Conservation (phyloP, 2,329 filamentous ascomycete genomes). For the Colletotrichum tropicale region DNA sequence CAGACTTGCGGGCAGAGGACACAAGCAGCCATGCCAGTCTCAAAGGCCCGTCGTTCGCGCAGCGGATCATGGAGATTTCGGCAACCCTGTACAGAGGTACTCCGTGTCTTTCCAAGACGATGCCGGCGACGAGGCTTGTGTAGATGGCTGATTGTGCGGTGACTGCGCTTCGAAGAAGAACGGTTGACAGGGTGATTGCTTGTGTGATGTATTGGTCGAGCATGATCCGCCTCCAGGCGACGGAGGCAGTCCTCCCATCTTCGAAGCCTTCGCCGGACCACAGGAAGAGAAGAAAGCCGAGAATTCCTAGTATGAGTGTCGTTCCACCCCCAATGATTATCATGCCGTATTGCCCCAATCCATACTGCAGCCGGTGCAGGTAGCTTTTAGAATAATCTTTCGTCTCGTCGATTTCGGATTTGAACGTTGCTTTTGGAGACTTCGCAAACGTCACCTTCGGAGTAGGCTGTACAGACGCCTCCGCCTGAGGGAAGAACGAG, state of each 20-base stretch:
- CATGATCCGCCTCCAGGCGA: constrained; percentile 24
- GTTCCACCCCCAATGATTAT: constrained; percentile 18
- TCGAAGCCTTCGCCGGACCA: constrained; percentile 22
- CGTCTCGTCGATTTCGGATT: background rate
- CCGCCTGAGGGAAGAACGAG: background rate
- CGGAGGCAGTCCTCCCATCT: constrained; percentile 12
- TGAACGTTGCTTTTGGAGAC: background rate
- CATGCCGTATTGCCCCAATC: constrained; percentile 10
- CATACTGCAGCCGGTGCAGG: background rate
- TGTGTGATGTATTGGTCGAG: constrained; percentile 20
- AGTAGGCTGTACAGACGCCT: background rate
- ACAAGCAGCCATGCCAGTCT: constrained; percentile 22
- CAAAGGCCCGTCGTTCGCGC: constrained; percentile 24
- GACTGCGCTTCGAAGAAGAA: constrained; percentile 21
- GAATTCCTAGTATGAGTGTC: constrained; percentile 16
- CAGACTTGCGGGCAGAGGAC: background rate
- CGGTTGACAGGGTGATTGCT: constrained; percentile 23
- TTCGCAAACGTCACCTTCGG: background rate
- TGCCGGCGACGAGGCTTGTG: constrained; percentile 26
- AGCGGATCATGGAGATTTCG: constrained; percentile 26
- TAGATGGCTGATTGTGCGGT: constrained; percentile 23
- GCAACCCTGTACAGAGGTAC: constrained; percentile 25
- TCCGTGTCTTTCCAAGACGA: constrained; percentile 24
- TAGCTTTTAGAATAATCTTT: background rate
- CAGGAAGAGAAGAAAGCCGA: constrained; percentile 23